Evolutionary conservation across 768 basidiomycete genomes (phyloP).

Genomic region (Boletus fagicola): DNA sequence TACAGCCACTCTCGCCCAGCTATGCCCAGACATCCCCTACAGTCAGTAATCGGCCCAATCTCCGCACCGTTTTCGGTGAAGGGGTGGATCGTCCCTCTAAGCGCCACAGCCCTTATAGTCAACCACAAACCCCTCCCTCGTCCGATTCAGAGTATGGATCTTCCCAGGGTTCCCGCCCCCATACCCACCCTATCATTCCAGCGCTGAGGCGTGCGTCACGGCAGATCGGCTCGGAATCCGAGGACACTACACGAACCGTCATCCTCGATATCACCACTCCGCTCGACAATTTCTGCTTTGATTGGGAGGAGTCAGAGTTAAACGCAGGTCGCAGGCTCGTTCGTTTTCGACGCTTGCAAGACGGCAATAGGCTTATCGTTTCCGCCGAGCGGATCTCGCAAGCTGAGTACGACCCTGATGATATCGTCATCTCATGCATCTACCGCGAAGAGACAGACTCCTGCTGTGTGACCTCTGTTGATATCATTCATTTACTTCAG

Average conservation of each 20-base stretch:
- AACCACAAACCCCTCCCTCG: conserved; percentile 41
- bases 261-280: conserved; percentile 61
- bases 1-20: not conserved
- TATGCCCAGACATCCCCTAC: conserved; percentile 1
- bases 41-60: conserved; percentile 3
- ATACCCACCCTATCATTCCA: conserved; percentile 4
- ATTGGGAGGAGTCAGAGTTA: conserved; percentile 67
- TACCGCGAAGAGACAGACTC: conserved; percentile 73
- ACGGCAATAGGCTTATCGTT: conserved; percentile 72
- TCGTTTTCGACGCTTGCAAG: conserved; percentile 76
- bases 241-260: conserved; percentile 52
- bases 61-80: conserved; percentile 31
- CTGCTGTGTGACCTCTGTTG: conserved; percentile 92
- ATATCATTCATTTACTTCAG: conserved; percentile 92
- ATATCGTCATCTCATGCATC: conserved; percentile 93
- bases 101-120: conserved; percentile 40
- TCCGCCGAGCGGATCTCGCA: conserved; percentile 75
- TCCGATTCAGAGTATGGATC: conserved; percentile 39
- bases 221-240: conserved; percentile 28
- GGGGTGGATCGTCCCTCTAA: conserved; percentile 30
- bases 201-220: conserved; percentile 26
- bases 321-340: conserved; percentile 77
- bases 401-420: conserved; percentile 67
- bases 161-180: conserved; percentile 23
- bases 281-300: conserved; percentile 51